These are phyloP conservation scores for Biscogniauxia mediterranea DNA, from an alignment of 2,329 filamentous ascomycete species.

Conservation along the genomic window DNA sequence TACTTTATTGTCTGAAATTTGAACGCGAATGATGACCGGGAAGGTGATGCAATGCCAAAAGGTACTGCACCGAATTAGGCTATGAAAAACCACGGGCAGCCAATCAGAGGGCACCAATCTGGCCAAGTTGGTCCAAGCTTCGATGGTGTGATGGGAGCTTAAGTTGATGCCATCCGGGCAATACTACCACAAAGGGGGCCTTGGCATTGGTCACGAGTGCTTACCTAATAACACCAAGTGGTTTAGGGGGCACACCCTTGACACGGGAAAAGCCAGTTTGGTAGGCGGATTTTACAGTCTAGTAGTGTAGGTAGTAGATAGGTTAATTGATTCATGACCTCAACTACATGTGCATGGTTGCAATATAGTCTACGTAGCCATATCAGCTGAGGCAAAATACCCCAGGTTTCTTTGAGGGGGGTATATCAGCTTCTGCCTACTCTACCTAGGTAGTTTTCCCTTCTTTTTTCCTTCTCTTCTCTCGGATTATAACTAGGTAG, in stretches of 20 bases:
- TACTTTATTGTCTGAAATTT: not conserved
- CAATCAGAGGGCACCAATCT: conserved; percentile 9
- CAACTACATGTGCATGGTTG: no score
- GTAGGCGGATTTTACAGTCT: no score
- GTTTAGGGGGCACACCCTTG: not conserved
- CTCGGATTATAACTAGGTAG: no score
- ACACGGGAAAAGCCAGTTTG: not conserved
- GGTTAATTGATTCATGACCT: no score
- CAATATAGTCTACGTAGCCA: no score
- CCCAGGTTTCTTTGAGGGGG: no score
- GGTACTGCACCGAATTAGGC: conserved; percentile 16
- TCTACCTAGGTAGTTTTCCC: no score
- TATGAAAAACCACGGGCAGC: conserved; percentile 1
- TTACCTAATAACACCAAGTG: not conserved
- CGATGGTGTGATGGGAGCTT: conserved; percentile 27
- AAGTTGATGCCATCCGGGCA: conserved; percentile 21
- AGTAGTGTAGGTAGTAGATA: no score
- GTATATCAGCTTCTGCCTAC: no score
- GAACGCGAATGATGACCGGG: not conserved
- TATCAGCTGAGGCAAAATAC: no score
- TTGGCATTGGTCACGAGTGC: not conserved
- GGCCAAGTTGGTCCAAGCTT: conserved; percentile 12
- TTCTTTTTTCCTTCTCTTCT: no score
- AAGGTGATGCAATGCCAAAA: conserved; percentile 3
- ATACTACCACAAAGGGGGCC: not conserved